These are phyloP conservation scores for Lipomyces yamadae DNA, from an alignment of 805 yeast genomes.

Conservation along the genomic window DNA sequence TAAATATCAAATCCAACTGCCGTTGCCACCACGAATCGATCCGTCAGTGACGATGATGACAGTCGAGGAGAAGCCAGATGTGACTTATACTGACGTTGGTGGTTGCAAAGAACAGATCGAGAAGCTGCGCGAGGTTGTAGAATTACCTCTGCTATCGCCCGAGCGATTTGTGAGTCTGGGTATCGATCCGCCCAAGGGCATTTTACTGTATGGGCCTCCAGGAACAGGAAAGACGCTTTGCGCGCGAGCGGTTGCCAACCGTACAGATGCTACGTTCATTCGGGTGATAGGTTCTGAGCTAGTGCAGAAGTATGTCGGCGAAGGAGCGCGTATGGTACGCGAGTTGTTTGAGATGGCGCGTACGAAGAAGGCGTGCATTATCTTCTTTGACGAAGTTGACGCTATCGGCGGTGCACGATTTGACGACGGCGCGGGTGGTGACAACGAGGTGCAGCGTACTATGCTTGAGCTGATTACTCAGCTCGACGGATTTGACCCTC, in stretches of 20 bases:
- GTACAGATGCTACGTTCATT: slow-evolving; percentile 98
- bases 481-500: slow-evolving; percentile 97
- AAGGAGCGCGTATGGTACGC: slow-evolving; percentile 99
- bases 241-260: slow-evolving; percentile 98
- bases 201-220: slow-evolving; percentile 94
- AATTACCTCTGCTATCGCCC: slow-evolving; percentile 89
- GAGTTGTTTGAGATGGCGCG: slow-evolving; percentile 99
- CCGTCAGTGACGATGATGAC: slow-evolving; percentile 99
- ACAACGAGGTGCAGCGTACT: slow-evolving; percentile 98
- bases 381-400: slow-evolving; percentile 97
- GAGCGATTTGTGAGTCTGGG: slow-evolving; percentile 97
- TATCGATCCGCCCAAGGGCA: slow-evolving; percentile 99
- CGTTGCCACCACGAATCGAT: slow-evolving; percentile 96
- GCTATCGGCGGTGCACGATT: slow-evolving; percentile 99
- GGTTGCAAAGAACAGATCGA: slow-evolving; percentile 99
- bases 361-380: slow-evolving; percentile 96
- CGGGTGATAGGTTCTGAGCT: slow-evolving; percentile 98
- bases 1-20: slow-evolving; percentile 94
- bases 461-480: slow-evolving; percentile 98
- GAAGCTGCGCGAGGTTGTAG: slow-evolving; percentile 93
- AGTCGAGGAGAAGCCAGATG: slow-evolving; percentile 99
- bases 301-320: slow-evolving; percentile 98
- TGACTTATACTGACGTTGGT: slow-evolving; percentile 96
- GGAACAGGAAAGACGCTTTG: slow-evolving; percentile 98
- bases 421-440: slow-evolving; percentile 98